Conservation (phyloP, 2,329 filamentous ascomycete genomes). For the Sclerotiophoma versabilis region DNA sequence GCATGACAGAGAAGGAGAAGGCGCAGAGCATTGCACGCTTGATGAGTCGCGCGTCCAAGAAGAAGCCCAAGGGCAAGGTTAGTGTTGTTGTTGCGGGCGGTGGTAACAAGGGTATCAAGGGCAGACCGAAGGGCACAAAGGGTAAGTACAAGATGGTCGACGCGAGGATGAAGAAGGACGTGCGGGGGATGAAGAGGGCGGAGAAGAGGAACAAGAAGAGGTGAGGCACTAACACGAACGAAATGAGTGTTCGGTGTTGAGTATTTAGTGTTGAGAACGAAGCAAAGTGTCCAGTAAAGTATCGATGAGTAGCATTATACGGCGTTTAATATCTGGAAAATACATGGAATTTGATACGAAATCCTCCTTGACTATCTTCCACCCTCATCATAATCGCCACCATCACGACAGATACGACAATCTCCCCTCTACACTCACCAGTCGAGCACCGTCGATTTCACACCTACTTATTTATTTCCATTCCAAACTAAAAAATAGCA, state of each 20-base stretch:
- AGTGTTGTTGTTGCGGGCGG: slow-evolving; percentile 90
- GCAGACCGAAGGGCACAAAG: slow-evolving; percentile 89
- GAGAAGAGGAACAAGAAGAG: slow-evolving; percentile 82
- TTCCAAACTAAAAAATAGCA: too few species aligned
- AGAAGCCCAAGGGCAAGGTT: slow-evolving; percentile 83
- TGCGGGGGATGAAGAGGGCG: slow-evolving; percentile 81
- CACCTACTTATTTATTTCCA: too few species aligned
- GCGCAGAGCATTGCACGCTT: slow-evolving; percentile 81
- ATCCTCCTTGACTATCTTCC: too few species aligned
- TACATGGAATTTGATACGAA: too few species aligned
- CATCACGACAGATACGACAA: too few species aligned
- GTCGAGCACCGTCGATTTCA: too few species aligned
- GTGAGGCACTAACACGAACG: slow-evolving; percentile 16
- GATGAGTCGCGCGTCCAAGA: slow-evolving; percentile 80
- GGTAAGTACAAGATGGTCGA: slow-evolving; percentile 98
- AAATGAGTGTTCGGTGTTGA: not conserved
- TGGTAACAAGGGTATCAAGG: slow-evolving; percentile 82
- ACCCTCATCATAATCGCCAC: too few species aligned
- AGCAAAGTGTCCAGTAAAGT: not conserved
- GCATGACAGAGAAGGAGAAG: slow-evolving; percentile 96
- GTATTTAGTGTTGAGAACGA: not conserved
- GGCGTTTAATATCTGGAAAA: slow-evolving; percentile 13
- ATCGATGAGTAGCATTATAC: not conserved
- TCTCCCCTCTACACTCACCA: too few species aligned
- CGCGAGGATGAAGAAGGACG: slow-evolving; percentile 93